Base-by-base conservation (phyloP, 176 grass and related monocot genomes). In the Bonia amplexicaulis region DNA sequence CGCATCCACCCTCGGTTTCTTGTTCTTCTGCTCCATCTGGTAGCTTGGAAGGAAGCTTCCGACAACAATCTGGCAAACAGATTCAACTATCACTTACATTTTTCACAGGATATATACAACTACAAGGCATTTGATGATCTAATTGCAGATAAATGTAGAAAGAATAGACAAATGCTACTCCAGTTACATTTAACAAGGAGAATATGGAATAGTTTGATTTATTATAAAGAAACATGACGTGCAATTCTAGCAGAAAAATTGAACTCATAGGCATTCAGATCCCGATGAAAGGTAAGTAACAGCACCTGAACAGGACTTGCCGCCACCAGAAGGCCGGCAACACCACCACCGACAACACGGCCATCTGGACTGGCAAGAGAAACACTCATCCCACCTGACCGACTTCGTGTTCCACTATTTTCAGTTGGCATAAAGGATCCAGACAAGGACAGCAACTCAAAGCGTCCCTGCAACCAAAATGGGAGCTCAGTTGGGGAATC, bases 341-440 rank as follows among this genome's bases (percentile, higher is more conserved):
- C 87, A 47, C 93, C 89, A 69, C 95, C 95, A 47, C 92, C 95
- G 2, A 97, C 92, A 44, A 97, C 95, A 66, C 95, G 92, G 12
- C 95, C 95, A 72, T 95, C 93, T 35, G 91, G 89, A 53, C 93
- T 91, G 8, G 93, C 92, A 77, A 95, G 87, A 82, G 90, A 93
- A 42, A 97, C 95, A 67, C 95, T 97, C 95, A 97, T 95, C 33
- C 95, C 95, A 71, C 95, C 95, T 73, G 95, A 95, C 23, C 95
- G 78, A 84, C 89, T 95, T 29, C 89, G 72, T 85, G 89, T 82
- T 23, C 95, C 90, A 16, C 77, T 90, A 82, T 70, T 97, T 86
- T 97, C 93, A 11, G 88, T 90, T 65, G 95, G 95, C 90, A 95
- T 92, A 75, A 97, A 97, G 25, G 95, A 97, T n/a, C 95, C 95